Percentiles rank a stretch among this genome's conserved stretches.
Conservation (phyloP, 2,329 filamentous ascomycete genomes). For the Fusarium sp. region DNA sequence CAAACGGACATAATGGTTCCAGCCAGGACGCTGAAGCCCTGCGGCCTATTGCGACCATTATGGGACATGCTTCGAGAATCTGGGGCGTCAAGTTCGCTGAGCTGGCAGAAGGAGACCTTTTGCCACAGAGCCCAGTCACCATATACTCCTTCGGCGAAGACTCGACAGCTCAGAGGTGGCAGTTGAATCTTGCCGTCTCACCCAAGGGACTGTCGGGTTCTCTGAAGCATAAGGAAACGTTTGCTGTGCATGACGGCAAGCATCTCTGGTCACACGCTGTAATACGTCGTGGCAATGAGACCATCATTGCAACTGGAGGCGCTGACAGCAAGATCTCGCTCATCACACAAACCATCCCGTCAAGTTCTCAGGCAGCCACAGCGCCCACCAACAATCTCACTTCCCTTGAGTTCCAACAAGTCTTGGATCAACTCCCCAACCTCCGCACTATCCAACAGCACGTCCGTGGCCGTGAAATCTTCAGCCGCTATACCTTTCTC, state of each 20-base stretch:
- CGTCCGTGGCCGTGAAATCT: slow-evolving; percentile 56
- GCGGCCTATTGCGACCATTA: slow-evolving; percentile 74
- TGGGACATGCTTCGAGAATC: slow-evolving; percentile 90
- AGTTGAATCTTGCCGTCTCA: slow-evolving; percentile 55
- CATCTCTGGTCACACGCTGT: slow-evolving; percentile 85
- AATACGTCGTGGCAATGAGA: slow-evolving; percentile 43
- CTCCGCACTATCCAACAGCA: slow-evolving; percentile 15
- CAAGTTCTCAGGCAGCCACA: background rate
- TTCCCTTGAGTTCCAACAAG: slow-evolving; percentile 50
- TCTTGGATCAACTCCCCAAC: slow-evolving; percentile 39
- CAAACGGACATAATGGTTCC: slow-evolving; percentile 38
- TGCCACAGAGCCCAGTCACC: slow-evolving; percentile 50
- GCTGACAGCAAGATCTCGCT: slow-evolving; percentile 78
- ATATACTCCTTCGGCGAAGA: slow-evolving; percentile 90
- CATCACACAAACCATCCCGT: slow-evolving; percentile 44
- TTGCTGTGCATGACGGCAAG: slow-evolving; percentile 82
- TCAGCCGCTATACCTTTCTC: slow-evolving; percentile 75
- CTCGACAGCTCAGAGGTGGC: slow-evolving; percentile 80
- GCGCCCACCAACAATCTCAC: slow-evolving; percentile 14
- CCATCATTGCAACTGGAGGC: slow-evolving; percentile 79
- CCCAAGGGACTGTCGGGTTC: slow-evolving; percentile 26
- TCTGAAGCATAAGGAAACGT: slow-evolving; percentile 66
- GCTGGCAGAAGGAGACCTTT: slow-evolving; percentile 30
- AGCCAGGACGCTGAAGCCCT: slow-evolving; percentile 25
- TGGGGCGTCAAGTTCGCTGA: slow-evolving; percentile 83